A percentile compares a stretch with the other conserved stretches of the same genome.
Evolutionary conservation across 208 protist species (phyloP).

Genomic region (Trypanosoma platydactyli): DNA sequence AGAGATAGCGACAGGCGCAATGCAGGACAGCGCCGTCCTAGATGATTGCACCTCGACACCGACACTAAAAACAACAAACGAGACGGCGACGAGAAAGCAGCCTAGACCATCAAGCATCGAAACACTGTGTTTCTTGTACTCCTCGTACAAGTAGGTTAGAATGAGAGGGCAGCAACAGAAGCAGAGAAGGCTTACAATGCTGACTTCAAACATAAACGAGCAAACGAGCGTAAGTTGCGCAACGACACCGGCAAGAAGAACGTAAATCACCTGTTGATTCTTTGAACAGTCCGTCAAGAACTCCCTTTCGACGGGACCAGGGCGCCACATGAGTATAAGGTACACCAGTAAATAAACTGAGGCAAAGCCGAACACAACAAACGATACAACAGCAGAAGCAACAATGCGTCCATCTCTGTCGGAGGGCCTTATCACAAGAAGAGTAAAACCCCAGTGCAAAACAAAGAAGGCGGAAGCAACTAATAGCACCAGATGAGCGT

Average conservation of each 20-base stretch:
- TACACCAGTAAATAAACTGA: constrained; percentile 27
- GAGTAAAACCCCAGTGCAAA: constrained; percentile 27
- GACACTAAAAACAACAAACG: constrained; percentile 20
- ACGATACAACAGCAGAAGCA: constrained; percentile 20
- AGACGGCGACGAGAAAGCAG: constrained; percentile 19
- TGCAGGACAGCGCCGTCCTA: neutral
- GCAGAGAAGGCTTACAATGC: constrained; percentile 19
- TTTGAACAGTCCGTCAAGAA: constrained; percentile 18
- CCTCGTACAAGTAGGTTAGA: constrained; percentile 33
- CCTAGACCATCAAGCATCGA: constrained; percentile 22
- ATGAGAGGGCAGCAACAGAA: constrained; percentile 31
- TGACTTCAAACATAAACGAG: constrained; percentile 24
- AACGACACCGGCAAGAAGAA: constrained; percentile 17
- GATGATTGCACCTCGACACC: constrained; percentile 8
- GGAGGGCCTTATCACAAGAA: neutral
- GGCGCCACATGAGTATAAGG: constrained; percentile 28
- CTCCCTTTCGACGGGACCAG: constrained; percentile 16
- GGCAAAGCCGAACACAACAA: constrained; percentile 31
- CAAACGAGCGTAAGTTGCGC: constrained; percentile 23
- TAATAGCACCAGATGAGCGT: constrained; percentile 20
- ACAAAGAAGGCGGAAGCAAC: constrained; percentile 32
- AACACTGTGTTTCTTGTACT: constrained; percentile 33
- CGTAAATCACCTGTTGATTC: constrained; percentile 15
- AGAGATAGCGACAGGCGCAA: constrained; percentile 17
- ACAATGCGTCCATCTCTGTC: constrained; percentile 5